Evolutionary conservation across 495 filamentous ascomycete genomes (phyloP).

Genomic region (Collariella sp.): DNA sequence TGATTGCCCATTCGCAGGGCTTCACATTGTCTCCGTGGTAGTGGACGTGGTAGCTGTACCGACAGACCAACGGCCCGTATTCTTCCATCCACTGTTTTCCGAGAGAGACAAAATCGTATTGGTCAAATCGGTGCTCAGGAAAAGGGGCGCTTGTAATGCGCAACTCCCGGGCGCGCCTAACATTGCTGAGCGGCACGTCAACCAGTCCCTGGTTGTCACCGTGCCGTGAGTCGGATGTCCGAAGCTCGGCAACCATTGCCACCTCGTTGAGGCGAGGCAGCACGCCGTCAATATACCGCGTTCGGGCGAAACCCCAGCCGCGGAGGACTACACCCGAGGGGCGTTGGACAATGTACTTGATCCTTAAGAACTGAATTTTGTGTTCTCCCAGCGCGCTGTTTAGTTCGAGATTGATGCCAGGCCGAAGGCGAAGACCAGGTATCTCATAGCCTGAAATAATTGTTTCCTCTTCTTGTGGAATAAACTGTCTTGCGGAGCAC

Average conservation of each 20-base stretch:
- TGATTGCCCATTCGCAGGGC: slow-evolving; percentile 28
- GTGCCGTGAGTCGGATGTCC: slow-evolving; percentile 31
- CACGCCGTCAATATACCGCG: neutral
- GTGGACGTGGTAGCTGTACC: slow-evolving; percentile 25
- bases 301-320: slow-evolving; percentile 3
- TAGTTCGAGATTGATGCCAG: neutral
- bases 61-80: slow-evolving; percentile 32
- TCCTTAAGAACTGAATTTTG: slow-evolving; percentile 5
- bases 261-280: slow-evolving; percentile 25
- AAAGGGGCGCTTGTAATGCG: slow-evolving; percentile 47
- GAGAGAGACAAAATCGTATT: neutral
- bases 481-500: neutral
- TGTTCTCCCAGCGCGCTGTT: neutral
- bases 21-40: slow-evolving; percentile 14
- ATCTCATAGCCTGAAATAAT: neutral
- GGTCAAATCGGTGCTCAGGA: slow-evolving; percentile 26
- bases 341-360: neutral
- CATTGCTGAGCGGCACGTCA: slow-evolving; percentile 28
- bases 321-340: neutral
- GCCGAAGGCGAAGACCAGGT: neutral
- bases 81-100: slow-evolving; percentile 19
- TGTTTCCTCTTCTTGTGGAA: neutral
- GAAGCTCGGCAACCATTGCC: slow-evolving; percentile 41
- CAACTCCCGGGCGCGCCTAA: slow-evolving; percentile 35
- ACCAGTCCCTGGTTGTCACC: slow-evolving; percentile 38